Base-by-base conservation (phyloP, 1,284 basidiomycete species). In the Ceratobasidium sp. region DNA sequence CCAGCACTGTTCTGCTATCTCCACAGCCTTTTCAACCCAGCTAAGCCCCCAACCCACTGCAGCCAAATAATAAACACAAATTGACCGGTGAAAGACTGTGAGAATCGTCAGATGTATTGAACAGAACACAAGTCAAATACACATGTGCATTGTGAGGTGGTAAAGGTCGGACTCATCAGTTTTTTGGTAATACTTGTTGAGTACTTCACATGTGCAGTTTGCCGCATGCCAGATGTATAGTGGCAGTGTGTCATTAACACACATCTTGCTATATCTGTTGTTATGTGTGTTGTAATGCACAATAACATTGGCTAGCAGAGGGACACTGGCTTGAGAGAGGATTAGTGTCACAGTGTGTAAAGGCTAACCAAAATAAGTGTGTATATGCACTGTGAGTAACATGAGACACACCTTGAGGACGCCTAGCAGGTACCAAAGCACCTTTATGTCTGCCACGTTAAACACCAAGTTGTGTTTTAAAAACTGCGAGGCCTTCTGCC, bases 181-280 rank as follows among this genome's bases (percentile, higher is more conserved):
- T 30, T 30, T 62, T 38, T 46, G 1, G 16, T 62, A 62, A 25
- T 62, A 62, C 8, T 48, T 48, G 42, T 62, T 62, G 42, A 62
- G 44, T 4, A 48, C 28, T 1, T 1, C 2, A 16, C 25, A 42
- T 14, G 40, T 28, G 23, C 60, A 28, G 18, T 62, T 23, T 3
- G 60, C 44, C 14, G 21, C n/a, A 1, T 62, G 60, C 5, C 16
- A 28, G 40, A 49, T 3, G 4, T 18, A 62, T 14, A 46, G 60
- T 14, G 60, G 60, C 5, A 62, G 25, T 2, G 3, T 48, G 60
- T 25, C 40, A 3, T 46, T 5, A 42, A 9, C 6, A n/a, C n/a
- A n/a, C n/a, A 60, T 60, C 2, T 60, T 21, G 40, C 42, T 49
- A n/a, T 62, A 49, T 30, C 48, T n/a, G 14, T 21, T 8, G 7